Base-by-base conservation (phyloP, 169 alveolate genomes). In the Eimeria brunetti region DNA sequence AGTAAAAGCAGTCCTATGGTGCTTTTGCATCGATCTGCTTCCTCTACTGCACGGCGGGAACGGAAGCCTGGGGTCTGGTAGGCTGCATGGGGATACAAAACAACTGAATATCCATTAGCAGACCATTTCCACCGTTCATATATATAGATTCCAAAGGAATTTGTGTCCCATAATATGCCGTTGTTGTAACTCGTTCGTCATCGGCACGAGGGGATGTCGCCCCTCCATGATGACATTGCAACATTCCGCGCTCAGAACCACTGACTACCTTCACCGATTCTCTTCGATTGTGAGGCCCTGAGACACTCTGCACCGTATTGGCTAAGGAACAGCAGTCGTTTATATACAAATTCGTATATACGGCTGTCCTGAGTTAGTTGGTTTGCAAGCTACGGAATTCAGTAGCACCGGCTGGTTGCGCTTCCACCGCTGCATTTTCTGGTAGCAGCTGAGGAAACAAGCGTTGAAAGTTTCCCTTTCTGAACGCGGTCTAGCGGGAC, bases 171-270 rank as follows among this genome's bases (percentile, higher is more conserved):
- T 30, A 30, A 22, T 67, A 33, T 67, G 71, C 78, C 49, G 33
- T 67, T 44, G 78, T 67, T n/a, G 49, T 33, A 46, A 67, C 75
- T 7, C 75, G n/a, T 60, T 62, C 78, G 12, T 67, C 27, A 24
- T n/a, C 78, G 78, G 49, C 78, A 30, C 78, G 49, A 24, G 78
- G 78, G 78, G 78, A 67, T 67, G 78, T 67, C 49, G 78, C 78
- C 78, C 78, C 78, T 67, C 78, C 78, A 67, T 11, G n/a, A 24
- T 30, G 33, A 12, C 49, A 67, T 67, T 30, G 27, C 78, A n/a
- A 7, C 49, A 67, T 12, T 67, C n/a, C 8, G 36, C 36, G 49
- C 78, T 46, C 22, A 62, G 24, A 7, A 24, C 22, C 78, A 67
- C 78, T 44, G 78, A 67, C 33, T 67, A 44, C 12, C 49, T 67